Conservation (phyloP, 768 basidiomycete genomes). For the Rickenella mellea region DNA sequence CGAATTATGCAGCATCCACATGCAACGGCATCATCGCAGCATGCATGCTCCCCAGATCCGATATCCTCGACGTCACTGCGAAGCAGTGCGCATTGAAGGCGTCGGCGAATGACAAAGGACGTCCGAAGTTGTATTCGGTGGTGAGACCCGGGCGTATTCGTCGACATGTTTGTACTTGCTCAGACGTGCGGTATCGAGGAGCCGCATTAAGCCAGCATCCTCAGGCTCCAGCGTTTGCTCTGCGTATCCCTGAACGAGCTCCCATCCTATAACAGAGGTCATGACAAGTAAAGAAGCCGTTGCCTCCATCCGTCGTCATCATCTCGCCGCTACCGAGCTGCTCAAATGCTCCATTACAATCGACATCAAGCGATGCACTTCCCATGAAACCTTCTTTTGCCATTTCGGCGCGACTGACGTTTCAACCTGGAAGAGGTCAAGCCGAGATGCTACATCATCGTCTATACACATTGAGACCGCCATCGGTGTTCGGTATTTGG, state of each 20-base stretch:
- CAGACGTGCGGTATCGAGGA: slow-evolving; percentile 87
- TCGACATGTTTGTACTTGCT: slow-evolving; percentile 81
- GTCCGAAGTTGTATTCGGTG: slow-evolving; percentile 83
- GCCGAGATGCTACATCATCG: slow-evolving; percentile 94
- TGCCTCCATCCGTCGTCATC: slow-evolving; percentile 92
- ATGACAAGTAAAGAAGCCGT: slow-evolving; percentile 6
- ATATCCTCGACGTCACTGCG: slow-evolving; percentile 79
- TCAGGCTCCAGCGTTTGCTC: slow-evolving; percentile 78
- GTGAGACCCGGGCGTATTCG: slow-evolving; percentile 75
- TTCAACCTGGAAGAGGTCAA: slow-evolving; percentile 90
- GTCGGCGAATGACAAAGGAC: slow-evolving; percentile 85
- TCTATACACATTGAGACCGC: slow-evolving; percentile 92
- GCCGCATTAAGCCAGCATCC: slow-evolving; percentile 83
- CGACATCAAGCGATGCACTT: slow-evolving; percentile 86
- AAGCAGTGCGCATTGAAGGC: slow-evolving; percentile 93
- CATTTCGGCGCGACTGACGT: slow-evolving; percentile 56
- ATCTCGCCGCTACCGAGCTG: slow-evolving; percentile 87
- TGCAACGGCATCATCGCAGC: slow-evolving; percentile 86
- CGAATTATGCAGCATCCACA: slow-evolving; percentile 95
- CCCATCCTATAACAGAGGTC: slow-evolving; percentile 64
- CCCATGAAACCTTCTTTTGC: slow-evolving; percentile 96
- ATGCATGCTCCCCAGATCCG: slow-evolving; percentile 78
- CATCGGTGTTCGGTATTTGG: slow-evolving; percentile 73
- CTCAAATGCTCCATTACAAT: slow-evolving; percentile 93
- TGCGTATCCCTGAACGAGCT: slow-evolving; percentile 78